These are phyloP conservation scores for Lasiodiplodia citricola DNA, from an alignment of 2,329 filamentous ascomycete species.

Conservation along the genomic window DNA sequence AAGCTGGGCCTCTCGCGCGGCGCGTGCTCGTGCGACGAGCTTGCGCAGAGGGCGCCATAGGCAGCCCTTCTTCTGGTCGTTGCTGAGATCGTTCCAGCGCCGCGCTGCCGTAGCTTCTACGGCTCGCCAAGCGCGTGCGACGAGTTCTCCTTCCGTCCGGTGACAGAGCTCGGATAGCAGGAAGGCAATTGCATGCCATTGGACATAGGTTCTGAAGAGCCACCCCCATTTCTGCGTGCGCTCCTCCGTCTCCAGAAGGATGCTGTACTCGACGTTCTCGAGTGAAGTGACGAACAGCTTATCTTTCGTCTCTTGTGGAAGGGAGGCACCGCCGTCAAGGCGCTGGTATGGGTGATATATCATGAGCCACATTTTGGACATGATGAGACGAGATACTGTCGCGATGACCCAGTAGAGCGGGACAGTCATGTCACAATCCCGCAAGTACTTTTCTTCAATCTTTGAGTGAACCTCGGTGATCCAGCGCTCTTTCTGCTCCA, in stretches of 20 bases:
- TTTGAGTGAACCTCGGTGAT: slow-evolving; percentile 54
- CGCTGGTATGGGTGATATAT: slow-evolving; percentile 76
- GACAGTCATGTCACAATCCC: slow-evolving; percentile 59
- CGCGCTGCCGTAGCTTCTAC: slow-evolving; percentile 55
- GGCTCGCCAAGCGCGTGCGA: slow-evolving; percentile 66
- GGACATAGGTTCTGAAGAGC: slow-evolving; percentile 68
- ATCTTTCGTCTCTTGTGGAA: slow-evolving; percentile 68
- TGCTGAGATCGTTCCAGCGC: slow-evolving; percentile 44
- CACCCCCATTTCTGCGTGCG: slow-evolving; percentile 68
- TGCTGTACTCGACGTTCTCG: slow-evolving; percentile 74
- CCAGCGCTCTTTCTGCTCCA: slow-evolving; percentile 56
- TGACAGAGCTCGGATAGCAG: slow-evolving; percentile 65
- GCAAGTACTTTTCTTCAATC: slow-evolving; percentile 57
- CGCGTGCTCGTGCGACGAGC: slow-evolving; percentile 63
- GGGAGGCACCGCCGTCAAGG: slow-evolving; percentile 59
- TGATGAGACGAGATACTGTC: slow-evolving; percentile 68
- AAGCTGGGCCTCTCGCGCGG: slow-evolving; percentile 58
- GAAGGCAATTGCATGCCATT: slow-evolving; percentile 69
- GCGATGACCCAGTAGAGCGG: slow-evolving; percentile 72
- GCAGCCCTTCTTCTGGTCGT: slow-evolving; percentile 48
- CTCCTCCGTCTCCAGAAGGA: slow-evolving; percentile 68
- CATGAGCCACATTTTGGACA: slow-evolving; percentile 77
- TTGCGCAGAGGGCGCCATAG: slow-evolving; percentile 68
- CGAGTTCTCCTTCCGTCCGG: slow-evolving; percentile 60
- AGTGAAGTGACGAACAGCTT: slow-evolving; percentile 74